These are phyloP conservation scores for Pseudogymnoascus sp. DNA, from an alignment of 2,329 filamentous ascomycete species.

Conservation along the genomic window DNA sequence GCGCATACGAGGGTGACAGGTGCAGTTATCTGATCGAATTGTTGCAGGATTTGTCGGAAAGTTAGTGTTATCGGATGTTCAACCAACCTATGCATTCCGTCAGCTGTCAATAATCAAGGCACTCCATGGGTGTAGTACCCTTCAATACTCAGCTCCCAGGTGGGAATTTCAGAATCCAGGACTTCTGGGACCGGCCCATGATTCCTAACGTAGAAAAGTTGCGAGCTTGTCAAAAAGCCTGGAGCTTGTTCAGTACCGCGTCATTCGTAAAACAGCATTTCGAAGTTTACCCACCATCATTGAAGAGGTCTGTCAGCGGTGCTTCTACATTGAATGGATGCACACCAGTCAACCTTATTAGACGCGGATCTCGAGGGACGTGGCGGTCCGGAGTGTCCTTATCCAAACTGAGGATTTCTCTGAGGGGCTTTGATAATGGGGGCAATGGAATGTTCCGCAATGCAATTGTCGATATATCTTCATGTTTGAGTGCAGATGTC, in stretches of 20 bases:
- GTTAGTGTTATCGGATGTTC: conserved; percentile 66
- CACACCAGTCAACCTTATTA: conserved; percentile 79
- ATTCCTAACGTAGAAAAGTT: conserved; percentile 87
- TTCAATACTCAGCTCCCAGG: conserved; percentile 79
- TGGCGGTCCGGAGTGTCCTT: conserved; percentile 76
- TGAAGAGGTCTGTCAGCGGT: conserved; percentile 69
- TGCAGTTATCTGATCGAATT: conserved; percentile 76
- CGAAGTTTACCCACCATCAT: conserved; percentile 31
- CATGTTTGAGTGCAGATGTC: not conserved
- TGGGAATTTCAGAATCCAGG: conserved; percentile 60
- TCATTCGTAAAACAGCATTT: not conserved
- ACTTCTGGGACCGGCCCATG: conserved; percentile 78
- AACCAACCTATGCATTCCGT: conserved; percentile 37
- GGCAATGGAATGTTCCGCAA: conserved; percentile 49
- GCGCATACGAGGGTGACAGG: conserved; percentile 88
- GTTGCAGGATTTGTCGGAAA: conserved; percentile 62
- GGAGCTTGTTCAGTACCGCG: conserved; percentile 19
- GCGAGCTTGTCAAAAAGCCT: conserved; percentile 80
- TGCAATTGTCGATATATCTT: not conserved
- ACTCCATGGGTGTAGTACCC: conserved; percentile 45
- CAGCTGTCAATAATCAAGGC: not conserved
- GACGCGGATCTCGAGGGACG: conserved; percentile 69
- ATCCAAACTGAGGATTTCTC: conserved; percentile 64
- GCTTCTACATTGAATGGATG: conserved; percentile 91
- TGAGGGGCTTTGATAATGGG: conserved; percentile 50